These are phyloP conservation scores for Ophiostoma perfectum DNA, from an alignment of 2,329 filamentous ascomycete species.

Conservation along the genomic window DNA sequence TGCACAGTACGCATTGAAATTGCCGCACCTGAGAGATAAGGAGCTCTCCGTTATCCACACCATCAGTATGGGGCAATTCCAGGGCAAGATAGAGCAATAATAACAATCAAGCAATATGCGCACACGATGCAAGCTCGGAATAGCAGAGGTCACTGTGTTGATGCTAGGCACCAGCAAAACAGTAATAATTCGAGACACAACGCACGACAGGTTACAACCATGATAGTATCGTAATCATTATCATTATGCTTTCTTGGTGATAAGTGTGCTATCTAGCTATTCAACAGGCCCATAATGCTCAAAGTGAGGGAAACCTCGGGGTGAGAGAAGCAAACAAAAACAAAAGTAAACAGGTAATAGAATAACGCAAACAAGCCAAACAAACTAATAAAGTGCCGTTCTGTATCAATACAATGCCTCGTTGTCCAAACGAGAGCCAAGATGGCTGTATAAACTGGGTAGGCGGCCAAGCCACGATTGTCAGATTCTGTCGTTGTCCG, in stretches of 20 bases:
- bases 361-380: background rate
- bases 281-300: background rate
- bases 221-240: slow-evolving; percentile 11
- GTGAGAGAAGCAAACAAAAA: background rate
- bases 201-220: background rate
- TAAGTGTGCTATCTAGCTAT: slow-evolving; percentile 11
- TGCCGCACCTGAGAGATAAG: slow-evolving; percentile 22
- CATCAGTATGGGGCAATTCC: background rate
- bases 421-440: too few relatives aligned
- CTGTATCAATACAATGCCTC: too few relatives aligned
- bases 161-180: background rate
- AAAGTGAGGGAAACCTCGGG: background rate
- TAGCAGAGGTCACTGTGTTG: background rate
- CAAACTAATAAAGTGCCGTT: too few relatives aligned
- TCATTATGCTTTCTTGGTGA: slow-evolving; percentile 12
- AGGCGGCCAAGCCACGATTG: too few relatives aligned
- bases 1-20: slow-evolving; percentile 20
- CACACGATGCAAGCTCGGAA: background rate
- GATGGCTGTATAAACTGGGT: too few relatives aligned
- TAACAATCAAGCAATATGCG: background rate
- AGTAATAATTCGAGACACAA: background rate
- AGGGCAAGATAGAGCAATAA: slow-evolving; percentile 9
- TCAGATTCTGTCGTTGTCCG: too few relatives aligned
- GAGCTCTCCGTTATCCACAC: slow-evolving; percentile 14
- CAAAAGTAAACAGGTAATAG: background rate